These are phyloP conservation scores for Fraxinus ornus DNA, from an alignment of 305 asterid species.

Conservation along the genomic window DNA sequence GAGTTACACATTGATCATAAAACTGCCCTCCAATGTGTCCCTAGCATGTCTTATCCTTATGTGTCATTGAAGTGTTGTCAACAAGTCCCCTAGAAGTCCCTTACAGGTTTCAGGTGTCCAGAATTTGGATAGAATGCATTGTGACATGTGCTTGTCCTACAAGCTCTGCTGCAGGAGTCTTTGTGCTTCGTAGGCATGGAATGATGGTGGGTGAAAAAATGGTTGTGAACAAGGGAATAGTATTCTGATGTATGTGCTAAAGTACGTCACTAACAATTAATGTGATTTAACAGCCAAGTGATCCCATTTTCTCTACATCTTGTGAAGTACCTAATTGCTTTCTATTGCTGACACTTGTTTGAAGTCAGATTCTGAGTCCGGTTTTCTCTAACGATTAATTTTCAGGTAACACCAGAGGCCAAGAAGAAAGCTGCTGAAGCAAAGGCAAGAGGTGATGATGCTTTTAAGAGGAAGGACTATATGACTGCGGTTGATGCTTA, in stretches of 20 bases:
- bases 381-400: background rate
- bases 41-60: background rate
- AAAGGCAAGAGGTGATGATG: conserved; percentile 74
- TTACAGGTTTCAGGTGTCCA: background rate
- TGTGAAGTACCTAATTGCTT: background rate
- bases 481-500: conserved; percentile 75
- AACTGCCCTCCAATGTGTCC: background rate
- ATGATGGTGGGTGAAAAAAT: background rate
- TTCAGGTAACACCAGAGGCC: conserved; percentile 75
- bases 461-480: conserved; percentile 68
- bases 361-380: background rate
- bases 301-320: background rate
- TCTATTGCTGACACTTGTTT: background rate
- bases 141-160: background rate
- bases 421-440: conserved; percentile 82
- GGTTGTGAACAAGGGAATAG: background rate
- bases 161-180: background rate
- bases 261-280: background rate
- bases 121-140: background rate
- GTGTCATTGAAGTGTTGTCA: background rate
- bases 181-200: background rate
- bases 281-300: background rate
- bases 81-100: background rate
- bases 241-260: background rate
- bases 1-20: background rate